Evolutionary conservation across 2,329 filamentous ascomycete species (phyloP).

Genomic region (Colletotrichum abscissum): DNA sequence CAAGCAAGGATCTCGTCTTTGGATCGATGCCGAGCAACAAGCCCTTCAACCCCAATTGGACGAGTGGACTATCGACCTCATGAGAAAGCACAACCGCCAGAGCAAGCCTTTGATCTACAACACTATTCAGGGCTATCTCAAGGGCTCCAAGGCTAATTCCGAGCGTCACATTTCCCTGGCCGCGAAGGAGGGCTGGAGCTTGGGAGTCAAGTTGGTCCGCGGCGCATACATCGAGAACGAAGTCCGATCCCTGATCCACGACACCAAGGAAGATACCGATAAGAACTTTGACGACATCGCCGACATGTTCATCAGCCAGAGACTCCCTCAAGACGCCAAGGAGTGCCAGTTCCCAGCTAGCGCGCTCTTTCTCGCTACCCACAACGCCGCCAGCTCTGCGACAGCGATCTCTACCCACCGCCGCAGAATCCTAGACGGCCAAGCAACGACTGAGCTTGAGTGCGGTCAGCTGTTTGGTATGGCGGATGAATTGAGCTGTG

Average conservation of each 20-base stretch:
- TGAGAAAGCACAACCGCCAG: slow-evolving; percentile 78
- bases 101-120: slow-evolving; percentile 78
- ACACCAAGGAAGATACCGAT: slow-evolving; percentile 79
- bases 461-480: slow-evolving; percentile 66
- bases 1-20: slow-evolving; percentile 75
- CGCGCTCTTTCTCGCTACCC: slow-evolving; percentile 80
- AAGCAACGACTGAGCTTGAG: slow-evolving; percentile 52
- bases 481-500: slow-evolving; percentile 90
- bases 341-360: slow-evolving; percentile 64
- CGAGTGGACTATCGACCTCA: slow-evolving; percentile 81
- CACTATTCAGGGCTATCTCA: slow-evolving; percentile 84
- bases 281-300: slow-evolving; percentile 78
- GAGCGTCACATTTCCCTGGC: slow-evolving; percentile 70
- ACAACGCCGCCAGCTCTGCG: slow-evolving; percentile 68
- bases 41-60: slow-evolving; percentile 83
- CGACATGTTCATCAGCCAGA: slow-evolving; percentile 75
- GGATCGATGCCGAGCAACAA: slow-evolving; percentile 90
- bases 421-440: slow-evolving; percentile 59
- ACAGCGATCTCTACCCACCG: slow-evolving; percentile 73
- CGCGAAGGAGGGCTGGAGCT: slow-evolving; percentile 68
- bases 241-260: slow-evolving; percentile 76
- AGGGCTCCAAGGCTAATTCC: slow-evolving; percentile 69
- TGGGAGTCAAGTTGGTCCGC: slow-evolving; percentile 81
- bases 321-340: slow-evolving; percentile 40
- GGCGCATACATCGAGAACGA: slow-evolving; percentile 80